phyloP scores from a whole-genome alignment of 306 rosid genomes.

The Cyamopsis tetragonoloba region DNA sequence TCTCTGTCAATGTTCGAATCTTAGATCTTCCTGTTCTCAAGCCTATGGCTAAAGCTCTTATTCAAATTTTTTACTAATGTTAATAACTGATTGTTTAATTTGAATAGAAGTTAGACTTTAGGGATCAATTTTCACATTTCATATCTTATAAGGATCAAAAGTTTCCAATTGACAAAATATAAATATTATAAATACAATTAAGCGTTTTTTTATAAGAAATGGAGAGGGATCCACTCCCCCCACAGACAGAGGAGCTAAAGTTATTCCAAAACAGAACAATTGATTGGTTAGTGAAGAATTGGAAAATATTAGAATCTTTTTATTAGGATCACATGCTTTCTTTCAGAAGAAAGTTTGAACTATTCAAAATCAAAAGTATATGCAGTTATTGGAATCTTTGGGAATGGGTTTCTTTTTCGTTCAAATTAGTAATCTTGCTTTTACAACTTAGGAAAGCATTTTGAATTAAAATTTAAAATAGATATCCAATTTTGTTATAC shows the following conservation, averaged over 20 bases:
- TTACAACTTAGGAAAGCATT: slow-evolving; percentile 29
- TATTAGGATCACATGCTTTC: slow-evolving; percentile 57
- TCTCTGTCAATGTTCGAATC: no score
- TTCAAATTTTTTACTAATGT: no score
- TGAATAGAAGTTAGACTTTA: no score
- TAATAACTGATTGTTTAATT: no score
- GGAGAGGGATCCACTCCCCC: no score
- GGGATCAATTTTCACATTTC: no score
- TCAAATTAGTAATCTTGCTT: slow-evolving; percentile 32
- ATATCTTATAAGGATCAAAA: no score
- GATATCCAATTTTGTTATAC: slow-evolving; percentile 10
- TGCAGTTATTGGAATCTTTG: slow-evolving; percentile 38
- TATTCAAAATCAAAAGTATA: slow-evolving; percentile 30
- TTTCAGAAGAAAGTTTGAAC: slow-evolving; percentile 33
- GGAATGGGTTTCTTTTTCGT: slow-evolving; percentile 8
- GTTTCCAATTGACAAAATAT: no score
- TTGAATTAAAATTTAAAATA: slow-evolving; percentile 15
- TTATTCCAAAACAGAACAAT: slow-evolving; percentile 40
- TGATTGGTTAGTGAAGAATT: slow-evolving; percentile 16
- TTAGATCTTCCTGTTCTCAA: no score
- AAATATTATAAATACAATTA: no score
- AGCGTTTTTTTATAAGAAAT: no score
- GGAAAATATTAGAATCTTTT: slow-evolving; percentile 38
- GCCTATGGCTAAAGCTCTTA: no score
- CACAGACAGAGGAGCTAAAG: slow-evolving; percentile 32